Conservation (phyloP, 2,329 filamentous ascomycete genomes). For the Aspergillus sp. region DNA sequence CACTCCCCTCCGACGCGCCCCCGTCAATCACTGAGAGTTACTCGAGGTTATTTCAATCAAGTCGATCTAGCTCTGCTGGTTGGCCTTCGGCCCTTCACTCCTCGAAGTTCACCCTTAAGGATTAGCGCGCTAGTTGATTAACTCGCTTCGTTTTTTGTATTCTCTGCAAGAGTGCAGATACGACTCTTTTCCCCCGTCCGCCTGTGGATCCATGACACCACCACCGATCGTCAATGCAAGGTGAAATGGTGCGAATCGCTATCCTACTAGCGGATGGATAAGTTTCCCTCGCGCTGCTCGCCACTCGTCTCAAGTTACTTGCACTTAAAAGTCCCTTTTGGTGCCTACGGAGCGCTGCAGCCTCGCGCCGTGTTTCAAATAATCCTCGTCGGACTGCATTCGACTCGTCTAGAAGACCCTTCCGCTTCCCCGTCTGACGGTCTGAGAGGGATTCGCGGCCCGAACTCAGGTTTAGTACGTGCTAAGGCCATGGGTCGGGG, state of each 20-base stretch:
- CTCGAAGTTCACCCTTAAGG: background rate
- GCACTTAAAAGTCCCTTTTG: background rate
- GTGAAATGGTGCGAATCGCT: slow-evolving; percentile 11
- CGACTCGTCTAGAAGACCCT: slow-evolving; percentile 6
- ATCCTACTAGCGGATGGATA: slow-evolving; percentile 1
- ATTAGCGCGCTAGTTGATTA: slow-evolving; percentile 6
- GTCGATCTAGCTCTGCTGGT: slow-evolving; percentile 1
- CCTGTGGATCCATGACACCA: slow-evolving; percentile 18
- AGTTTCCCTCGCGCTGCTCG: slow-evolving; percentile 1
- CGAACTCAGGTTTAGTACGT: slow-evolving; percentile 3
- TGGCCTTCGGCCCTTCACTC: background rate
- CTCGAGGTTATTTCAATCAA: slow-evolving; percentile 2
- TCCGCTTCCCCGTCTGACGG: slow-evolving; percentile 9
- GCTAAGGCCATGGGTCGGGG: background rate
- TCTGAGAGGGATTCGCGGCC: slow-evolving; percentile 1
- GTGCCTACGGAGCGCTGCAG: background rate
- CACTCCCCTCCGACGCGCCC: background rate
- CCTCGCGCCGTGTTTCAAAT: slow-evolving; percentile 9
- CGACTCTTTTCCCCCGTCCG: slow-evolving; percentile 6
- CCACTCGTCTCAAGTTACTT: slow-evolving; percentile 9
- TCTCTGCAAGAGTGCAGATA: slow-evolving; percentile 13
- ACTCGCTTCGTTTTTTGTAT: slow-evolving; percentile 5
- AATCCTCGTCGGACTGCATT: slow-evolving; percentile 1
- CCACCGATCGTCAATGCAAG: slow-evolving; percentile 16
- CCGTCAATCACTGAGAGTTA: slow-evolving; percentile 1